Evolutionary conservation across 805 yeast genomes (phyloP), one percentile per base, ranked within the genome.

Genomic region (Ogataea methylovora): DNA sequence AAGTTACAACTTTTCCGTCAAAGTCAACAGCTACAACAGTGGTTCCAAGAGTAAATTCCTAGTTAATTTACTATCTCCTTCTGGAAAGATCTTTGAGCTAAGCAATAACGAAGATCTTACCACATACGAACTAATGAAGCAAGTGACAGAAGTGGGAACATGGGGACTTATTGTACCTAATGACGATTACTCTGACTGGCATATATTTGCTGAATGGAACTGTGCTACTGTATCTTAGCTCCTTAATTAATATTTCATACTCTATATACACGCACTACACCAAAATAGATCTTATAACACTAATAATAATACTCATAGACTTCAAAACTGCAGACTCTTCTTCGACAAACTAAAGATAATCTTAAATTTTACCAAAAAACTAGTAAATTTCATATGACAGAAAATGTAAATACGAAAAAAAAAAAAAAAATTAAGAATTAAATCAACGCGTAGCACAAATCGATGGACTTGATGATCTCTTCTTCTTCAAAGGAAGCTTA

Each of bases 161-260:
- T 92, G 95, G 85, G 70, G 88, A 37, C 90, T 86, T 2, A 69
- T 88, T 30, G 85, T 85, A 0, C 73, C 82, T 26, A 80, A 85
- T 8, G 90, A 85, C 42, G 73, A 78, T 27, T 84, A 84, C 4
- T 69, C 69, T 35, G 79, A 86, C 35, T 84, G 95, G 85, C 81
- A 86, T 48, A 85, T 84, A 3, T 86, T 84, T 59, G 87, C 94
- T 11, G 95, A 87, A 56, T 90, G 98, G 98, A 63, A 65, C 22
- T 81, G 90, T 15, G 12, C 11, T 22, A 22, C n/a, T n/a, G n/a
- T n/a, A n/a, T n/a, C n/a, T n/a, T 21, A 21, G 9, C 23, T 21
- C 7, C 23, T 21, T 21, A 21, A 21, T 21, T 21, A n/a, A n/a
- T n/a, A n/a, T n/a, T n/a, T n/a, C n/a, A n/a, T n/a, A n/a, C n/a